Evolutionary conservation across 352 stramenopile genomes (phyloP).

Genomic region (Phytophthora vignae): DNA sequence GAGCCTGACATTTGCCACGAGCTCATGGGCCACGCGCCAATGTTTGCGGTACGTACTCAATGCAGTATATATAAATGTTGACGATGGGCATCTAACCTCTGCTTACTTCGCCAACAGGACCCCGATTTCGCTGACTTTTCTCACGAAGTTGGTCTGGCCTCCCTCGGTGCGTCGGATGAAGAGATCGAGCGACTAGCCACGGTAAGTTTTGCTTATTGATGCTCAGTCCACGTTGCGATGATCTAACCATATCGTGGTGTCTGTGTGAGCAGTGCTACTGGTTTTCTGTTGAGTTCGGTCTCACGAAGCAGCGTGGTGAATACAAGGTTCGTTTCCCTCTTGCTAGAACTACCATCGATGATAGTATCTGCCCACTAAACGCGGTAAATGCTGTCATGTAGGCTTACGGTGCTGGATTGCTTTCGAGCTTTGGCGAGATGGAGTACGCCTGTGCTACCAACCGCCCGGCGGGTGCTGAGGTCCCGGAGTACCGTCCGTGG

Average conservation of each 20-base stretch:
- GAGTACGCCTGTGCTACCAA: slow-evolving; percentile 93
- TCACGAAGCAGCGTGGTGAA: slow-evolving; percentile 93
- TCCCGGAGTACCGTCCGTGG: slow-evolving; percentile 93
- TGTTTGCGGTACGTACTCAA: slow-evolving; percentile 90
- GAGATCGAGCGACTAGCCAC: slow-evolving; percentile 95
- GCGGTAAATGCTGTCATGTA: slow-evolving; percentile 8
- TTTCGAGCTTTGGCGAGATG: slow-evolving; percentile 98
- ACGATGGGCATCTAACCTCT: neutral
- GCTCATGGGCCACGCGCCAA: slow-evolving; percentile 95
- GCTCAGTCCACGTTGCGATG: neutral
- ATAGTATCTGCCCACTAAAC: neutral
- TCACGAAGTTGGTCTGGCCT: slow-evolving; percentile 97
- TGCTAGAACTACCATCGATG: neutral
- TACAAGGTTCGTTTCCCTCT: slow-evolving; percentile 79
- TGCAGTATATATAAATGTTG: neutral
- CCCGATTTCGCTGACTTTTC: slow-evolving; percentile 98
- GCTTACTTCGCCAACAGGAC: slow-evolving; percentile 58
- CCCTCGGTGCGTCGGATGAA: slow-evolving; percentile 95
- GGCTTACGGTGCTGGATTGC: slow-evolving; percentile 95
- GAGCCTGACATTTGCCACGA: slow-evolving; percentile 99
- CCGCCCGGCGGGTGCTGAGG: slow-evolving; percentile 63
- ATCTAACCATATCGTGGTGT: neutral
- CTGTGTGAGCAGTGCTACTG: slow-evolving; percentile 92
- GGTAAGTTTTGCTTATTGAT: slow-evolving; percentile 33
- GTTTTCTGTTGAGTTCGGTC: slow-evolving; percentile 98